Percentiles rank a stretch among this genome's conserved stretches.
phyloP scores from a whole-genome alignment of 192 early-diverging fungal species.

The Umbelopsis vinacea region DNA sequence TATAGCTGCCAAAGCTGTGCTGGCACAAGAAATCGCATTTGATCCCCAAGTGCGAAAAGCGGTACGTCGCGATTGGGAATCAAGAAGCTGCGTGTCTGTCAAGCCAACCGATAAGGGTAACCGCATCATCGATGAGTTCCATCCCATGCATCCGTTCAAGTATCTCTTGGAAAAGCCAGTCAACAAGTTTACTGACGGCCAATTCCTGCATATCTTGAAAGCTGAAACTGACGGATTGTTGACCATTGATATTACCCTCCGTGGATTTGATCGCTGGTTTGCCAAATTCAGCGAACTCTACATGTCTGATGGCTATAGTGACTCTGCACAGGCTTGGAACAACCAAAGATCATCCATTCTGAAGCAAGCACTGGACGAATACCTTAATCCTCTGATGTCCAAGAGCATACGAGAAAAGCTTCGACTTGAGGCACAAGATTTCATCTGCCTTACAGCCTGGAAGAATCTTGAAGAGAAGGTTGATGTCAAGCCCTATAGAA shows the following conservation, averaged over 20 bases:
- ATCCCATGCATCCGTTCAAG: conserved; percentile 83
- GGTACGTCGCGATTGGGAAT: conserved; percentile 72
- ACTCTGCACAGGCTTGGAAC: conserved; percentile 78
- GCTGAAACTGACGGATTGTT: conserved; percentile 77
- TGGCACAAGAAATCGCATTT: conserved; percentile 75
- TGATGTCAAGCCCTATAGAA: conserved; percentile 61
- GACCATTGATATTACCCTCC: conserved; percentile 59
- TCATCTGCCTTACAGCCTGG: conserved; percentile 68
- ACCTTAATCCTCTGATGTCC: conserved; percentile 72
- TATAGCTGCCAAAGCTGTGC: conserved; percentile 68
- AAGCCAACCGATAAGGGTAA: conserved; percentile 82
- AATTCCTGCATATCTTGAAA: conserved; percentile 77
- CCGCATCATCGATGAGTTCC: conserved; percentile 74
- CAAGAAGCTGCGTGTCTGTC: conserved; percentile 70
- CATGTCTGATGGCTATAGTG: conserved; percentile 62
- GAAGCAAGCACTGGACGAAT: conserved; percentile 60
- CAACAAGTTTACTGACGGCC: conserved; percentile 67
- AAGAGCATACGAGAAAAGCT: conserved; percentile 79
- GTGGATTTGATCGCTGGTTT: conserved; percentile 50
- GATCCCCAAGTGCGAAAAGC: conserved; percentile 82
- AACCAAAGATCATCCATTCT: conserved; percentile 67
- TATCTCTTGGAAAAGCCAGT: conserved; percentile 80
- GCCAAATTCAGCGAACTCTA: conserved; percentile 56
- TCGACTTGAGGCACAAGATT: conserved; percentile 71
- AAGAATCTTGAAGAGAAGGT: conserved; percentile 72